Evolutionary conservation across 1,284 basidiomycete genomes (phyloP).

Genomic region (Ustilago shanxiensis): DNA sequence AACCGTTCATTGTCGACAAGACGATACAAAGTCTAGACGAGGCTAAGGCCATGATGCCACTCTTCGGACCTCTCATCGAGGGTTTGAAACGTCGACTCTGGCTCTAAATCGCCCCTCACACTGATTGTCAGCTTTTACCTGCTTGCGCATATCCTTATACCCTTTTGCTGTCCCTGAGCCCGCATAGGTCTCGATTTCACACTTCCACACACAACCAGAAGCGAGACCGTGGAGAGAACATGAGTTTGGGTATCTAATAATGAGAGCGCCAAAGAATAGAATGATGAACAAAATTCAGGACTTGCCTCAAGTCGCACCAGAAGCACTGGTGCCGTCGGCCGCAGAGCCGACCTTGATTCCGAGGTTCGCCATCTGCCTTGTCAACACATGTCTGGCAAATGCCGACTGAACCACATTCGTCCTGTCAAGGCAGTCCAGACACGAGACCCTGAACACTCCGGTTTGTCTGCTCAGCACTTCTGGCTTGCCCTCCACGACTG

Average conservation of each 20-base stretch:
- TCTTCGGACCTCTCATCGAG: constrained; percentile 60
- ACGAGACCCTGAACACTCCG: constrained; percentile 93
- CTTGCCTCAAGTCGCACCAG: neutral
- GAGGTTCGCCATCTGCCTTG: constrained; percentile 74
- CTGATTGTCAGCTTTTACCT: neutral
- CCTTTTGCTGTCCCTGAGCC: neutral
- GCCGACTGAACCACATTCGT: constrained; percentile 98
- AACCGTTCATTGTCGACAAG: constrained; percentile 48
- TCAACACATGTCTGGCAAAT: constrained; percentile 84
- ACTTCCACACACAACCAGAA: neutral
- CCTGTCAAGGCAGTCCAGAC: constrained; percentile 93
- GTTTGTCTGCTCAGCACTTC: constrained; percentile 74
- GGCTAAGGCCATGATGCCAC: constrained; percentile 58
- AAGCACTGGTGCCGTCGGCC: neutral
- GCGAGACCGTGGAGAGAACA: neutral
- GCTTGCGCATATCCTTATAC: constrained; percentile 11
- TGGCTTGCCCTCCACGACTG: constrained; percentile 75
- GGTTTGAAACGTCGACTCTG: constrained; percentile 63
- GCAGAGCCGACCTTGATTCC: constrained; percentile 32
- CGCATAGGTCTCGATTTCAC: neutral
- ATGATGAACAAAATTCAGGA: neutral
- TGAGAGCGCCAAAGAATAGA: neutral
- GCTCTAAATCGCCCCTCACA: constrained; percentile 32
- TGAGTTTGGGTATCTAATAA: neutral
- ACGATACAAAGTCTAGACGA: constrained; percentile 64